Conservation (phyloP, 495 filamentous ascomycete species). For the Paragyromitra xinjiangensis region DNA sequence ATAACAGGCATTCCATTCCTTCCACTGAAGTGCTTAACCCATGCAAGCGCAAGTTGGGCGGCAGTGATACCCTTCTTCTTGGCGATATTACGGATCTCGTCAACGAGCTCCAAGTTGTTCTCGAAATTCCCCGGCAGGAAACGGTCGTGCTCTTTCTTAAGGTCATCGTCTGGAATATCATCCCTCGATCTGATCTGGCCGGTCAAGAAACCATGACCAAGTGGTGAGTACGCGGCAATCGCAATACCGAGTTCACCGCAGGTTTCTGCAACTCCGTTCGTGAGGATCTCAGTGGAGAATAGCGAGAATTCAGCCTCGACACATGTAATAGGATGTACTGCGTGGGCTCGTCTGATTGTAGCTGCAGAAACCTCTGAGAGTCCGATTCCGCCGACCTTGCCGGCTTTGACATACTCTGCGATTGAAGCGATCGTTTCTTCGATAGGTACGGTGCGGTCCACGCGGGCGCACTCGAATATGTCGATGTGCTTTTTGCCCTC, state of each 20-base stretch:
- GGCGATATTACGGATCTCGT: constrained; percentile 73
- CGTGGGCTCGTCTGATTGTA: constrained; percentile 77
- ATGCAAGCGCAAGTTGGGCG: constrained; percentile 80
- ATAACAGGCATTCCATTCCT: constrained; percentile 58
- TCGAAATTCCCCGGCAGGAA: constrained; percentile 76
- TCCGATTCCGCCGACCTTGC: constrained; percentile 81
- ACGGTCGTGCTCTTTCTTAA: constrained; percentile 66
- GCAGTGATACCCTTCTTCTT: constrained; percentile 73
- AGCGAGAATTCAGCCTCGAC: constrained; percentile 85
- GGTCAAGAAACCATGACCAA: constrained; percentile 58
- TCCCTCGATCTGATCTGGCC: constrained; percentile 69
- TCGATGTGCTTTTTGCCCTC: constrained; percentile 82
- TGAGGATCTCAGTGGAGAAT: constrained; percentile 71
- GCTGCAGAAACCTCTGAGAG: constrained; percentile 76
- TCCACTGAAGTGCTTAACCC: constrained; percentile 70
- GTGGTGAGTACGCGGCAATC: constrained; percentile 67
- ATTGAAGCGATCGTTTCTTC: constrained; percentile 67
- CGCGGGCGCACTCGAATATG: constrained; percentile 79
- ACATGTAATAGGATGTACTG: constrained; percentile 72
- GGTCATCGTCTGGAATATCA: constrained; percentile 71
- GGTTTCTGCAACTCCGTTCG: constrained; percentile 75
- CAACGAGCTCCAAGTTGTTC: constrained; percentile 75
- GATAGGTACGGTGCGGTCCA: constrained; percentile 71
- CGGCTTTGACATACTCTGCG: constrained; percentile 65
- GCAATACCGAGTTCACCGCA: constrained; percentile 78